Evolutionary conservation across 805 yeast genomes (phyloP).

Genomic region (Suhomyces pyralidae): DNA sequence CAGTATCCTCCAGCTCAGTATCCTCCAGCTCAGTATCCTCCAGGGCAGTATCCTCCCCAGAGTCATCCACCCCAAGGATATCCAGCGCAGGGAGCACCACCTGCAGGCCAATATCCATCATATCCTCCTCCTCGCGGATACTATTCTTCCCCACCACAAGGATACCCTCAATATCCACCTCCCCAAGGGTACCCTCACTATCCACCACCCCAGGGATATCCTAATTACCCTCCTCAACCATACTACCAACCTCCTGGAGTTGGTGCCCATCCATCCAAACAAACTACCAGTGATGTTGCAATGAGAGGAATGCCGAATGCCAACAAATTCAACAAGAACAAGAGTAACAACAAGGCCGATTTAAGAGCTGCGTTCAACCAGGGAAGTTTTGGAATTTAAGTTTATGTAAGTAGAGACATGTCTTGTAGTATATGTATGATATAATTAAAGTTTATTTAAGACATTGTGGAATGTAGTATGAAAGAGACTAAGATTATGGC

Average conservation of each 20-base stretch:
- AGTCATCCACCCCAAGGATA: slow-evolving; percentile 5
- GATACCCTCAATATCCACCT: slow-evolving; percentile 9
- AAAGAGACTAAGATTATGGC: too few relatives aligned
- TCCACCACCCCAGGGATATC: slow-evolving; percentile 8
- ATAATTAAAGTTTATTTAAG: not conserved
- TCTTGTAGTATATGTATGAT: not conserved
- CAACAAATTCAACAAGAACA: slow-evolving; percentile 36
- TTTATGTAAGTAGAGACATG: not conserved
- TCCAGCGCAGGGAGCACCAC: slow-evolving; percentile 12
- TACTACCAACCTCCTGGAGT: slow-evolving; percentile 15
- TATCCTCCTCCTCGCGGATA: slow-evolving; percentile 5
- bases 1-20: slow-evolving; percentile 6
- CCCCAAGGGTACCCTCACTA: slow-evolving; percentile 12
- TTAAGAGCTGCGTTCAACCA: slow-evolving; percentile 63
- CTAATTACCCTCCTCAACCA: slow-evolving; percentile 8
- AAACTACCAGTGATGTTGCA: slow-evolving; percentile 41
- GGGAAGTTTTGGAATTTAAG: slow-evolving; percentile 66
- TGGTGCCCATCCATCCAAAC: slow-evolving; percentile 11
- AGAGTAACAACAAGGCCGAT: slow-evolving; percentile 49
- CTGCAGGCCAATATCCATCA: slow-evolving; percentile 8
- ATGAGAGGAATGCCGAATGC: slow-evolving; percentile 48
- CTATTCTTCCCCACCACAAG: slow-evolving; percentile 11
- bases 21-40: slow-evolving; percentile 4
- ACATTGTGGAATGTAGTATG: not conserved
- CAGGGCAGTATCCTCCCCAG: slow-evolving; percentile 8